Evolutionary conservation across 2,329 filamentous ascomycete genomes (phyloP), one percentile per base, ranked within the genome.

Genomic region (Coniochaeta pulveracea): DNA sequence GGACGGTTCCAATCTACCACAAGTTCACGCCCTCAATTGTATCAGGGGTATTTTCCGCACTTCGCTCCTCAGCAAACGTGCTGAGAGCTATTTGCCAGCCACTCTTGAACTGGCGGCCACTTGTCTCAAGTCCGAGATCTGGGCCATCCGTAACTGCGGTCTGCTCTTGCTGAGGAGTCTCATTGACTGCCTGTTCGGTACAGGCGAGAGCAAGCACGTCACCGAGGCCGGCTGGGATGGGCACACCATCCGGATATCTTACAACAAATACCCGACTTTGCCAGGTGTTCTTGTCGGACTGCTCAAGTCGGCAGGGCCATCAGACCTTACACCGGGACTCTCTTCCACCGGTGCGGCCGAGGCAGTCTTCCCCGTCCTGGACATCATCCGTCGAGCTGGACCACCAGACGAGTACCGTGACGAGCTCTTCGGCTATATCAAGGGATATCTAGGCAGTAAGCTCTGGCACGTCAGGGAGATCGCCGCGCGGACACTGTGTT

Each of bases 21-120:
- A 98, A 55, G 91, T 98, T 0, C 91, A 98, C 54, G 86, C 91
- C 0, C 71, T 94, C 50, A 98, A 98, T 51, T 94, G 84, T 39
- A 62, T 98, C 37, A 91, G 91, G 50, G 86, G 93, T 42, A 79
- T 94, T 3, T 91, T 95, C 55, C 89, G 84, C 37, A 86, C 80
- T 43, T 85, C 85, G 0, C 73, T 76, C 32, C 65, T 96, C 12
- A 67, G 83, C 18, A 74, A 75, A 35, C 69, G 71, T 34, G 82
- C 85, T 0, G 85, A 93, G 46, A 63, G 64, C 1, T 80, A 86
- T 44, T 66, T 95, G 6, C 76, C 82, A 7, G 64, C 74, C 19
- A 80, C 80, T 21, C 64, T 98, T 4, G 72, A 79, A 39, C 66
- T 96, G n/a, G 86, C 88, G 2, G 83, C 84, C 9, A 71, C 72